These are phyloP conservation scores for Adansonia madagascariensis DNA, from an alignment of 441 rosid genomes.

Conservation along the genomic window DNA sequence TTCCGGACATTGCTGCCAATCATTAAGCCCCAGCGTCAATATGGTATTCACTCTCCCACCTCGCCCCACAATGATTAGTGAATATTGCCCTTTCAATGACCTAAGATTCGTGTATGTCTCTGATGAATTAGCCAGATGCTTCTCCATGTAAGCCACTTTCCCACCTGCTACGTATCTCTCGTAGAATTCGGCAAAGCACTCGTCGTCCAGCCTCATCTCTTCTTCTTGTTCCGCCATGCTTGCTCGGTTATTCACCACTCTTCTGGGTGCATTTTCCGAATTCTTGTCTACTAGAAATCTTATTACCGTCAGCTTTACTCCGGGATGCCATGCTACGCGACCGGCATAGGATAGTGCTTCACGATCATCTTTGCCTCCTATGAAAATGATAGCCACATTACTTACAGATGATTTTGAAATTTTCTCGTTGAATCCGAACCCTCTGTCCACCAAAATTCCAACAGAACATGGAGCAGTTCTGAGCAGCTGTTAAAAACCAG, in stretches of 20 bases:
- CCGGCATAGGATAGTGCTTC: constrained; percentile 87
- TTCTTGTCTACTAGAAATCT: constrained; percentile 70
- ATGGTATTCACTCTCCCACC: constrained; percentile 72
- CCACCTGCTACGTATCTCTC: constrained; percentile 76
- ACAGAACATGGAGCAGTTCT: constrained; percentile 84
- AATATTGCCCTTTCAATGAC: constrained; percentile 74
- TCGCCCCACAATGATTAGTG: constrained; percentile 78
- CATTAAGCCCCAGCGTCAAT: constrained; percentile 80
- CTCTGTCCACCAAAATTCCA: constrained; percentile 88
- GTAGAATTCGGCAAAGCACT: constrained; percentile 81
- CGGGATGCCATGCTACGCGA: constrained; percentile 70
- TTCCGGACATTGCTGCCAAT: constrained; percentile 96
- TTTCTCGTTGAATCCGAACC: constrained; percentile 57
- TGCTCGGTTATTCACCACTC: constrained; percentile 46
- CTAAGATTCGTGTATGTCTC: constrained; percentile 76
- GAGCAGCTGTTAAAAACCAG: constrained; percentile 57
- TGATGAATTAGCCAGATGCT: constrained; percentile 82
- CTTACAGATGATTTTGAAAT: constrained; percentile 53
- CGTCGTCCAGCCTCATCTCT: constrained; percentile 93
- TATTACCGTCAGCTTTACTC: constrained; percentile 78
- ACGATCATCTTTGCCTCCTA: constrained; percentile 90
- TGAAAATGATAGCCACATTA: constrained; percentile 78
- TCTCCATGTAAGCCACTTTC: constrained; percentile 77
- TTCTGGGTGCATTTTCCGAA: constrained; percentile 56
- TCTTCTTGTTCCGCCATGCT: constrained; percentile 65